Evolutionary conservation across 805 yeast genomes (phyloP), one percentile per base, ranked within the genome.

Genomic region (Metschnikowia borealis): DNA sequence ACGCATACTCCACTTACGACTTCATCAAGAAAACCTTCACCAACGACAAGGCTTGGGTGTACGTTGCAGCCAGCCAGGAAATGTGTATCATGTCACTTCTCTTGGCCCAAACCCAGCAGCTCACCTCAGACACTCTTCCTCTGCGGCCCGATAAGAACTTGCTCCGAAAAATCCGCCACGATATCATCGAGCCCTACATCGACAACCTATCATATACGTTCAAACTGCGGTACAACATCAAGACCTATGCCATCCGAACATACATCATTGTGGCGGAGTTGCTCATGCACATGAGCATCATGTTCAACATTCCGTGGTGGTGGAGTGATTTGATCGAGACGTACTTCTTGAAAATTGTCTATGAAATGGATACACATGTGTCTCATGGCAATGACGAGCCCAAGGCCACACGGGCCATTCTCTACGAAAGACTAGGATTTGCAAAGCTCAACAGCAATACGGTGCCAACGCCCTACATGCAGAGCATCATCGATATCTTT

Each of bases 21-120:
- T 64, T 88, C 46, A 75, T 89, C 36, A 84, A 85, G 52, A 85
- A 86, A 60, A 97, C 91, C 63, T 84, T 84, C 56, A 72, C 81
- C 37, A 79, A 80, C 52, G 94, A 86, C 60, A 86, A 84, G 67
- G 89, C 94, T 0, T 89, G 94, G 89, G 70, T 76, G 11, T 82
- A 85, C 58, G 78, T 84, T 45, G 96, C 97, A 0, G 82, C 95
- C 0, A 74, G 86, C n/a, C 90, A 91, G 56, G 97, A 92, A 66
- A 87, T 89, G 86, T 84, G 88, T 58, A 87, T 91, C 0, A 73
- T 84, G 1, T 81, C 95, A 1, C 71, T 85, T 23, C 67, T 91
- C 4, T 74, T 92, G 67, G 90, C 74, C 3, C 77, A 73, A 54
- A 73, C 77, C 15, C 77, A 72, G 53, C 60, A 57, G 8, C 47